A percentile compares a stretch with the other conserved stretches of the same genome.
Evolutionary conservation across 805 yeast species (phyloP).

Genomic region (Cyberlindnera subsufficiens): DNA sequence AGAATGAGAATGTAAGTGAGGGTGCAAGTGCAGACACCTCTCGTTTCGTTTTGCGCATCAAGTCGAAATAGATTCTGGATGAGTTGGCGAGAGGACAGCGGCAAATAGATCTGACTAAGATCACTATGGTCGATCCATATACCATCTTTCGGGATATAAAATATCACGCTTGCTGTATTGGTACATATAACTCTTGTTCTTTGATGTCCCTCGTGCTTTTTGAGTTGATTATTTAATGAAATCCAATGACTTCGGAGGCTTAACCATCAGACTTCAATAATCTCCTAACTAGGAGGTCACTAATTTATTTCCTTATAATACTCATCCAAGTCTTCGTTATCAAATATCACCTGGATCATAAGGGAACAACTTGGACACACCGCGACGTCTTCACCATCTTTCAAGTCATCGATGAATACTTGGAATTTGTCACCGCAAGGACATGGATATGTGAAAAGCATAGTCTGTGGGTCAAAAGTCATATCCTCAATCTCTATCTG

Average conservation of each 20-base stretch:
- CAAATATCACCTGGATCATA: slow-evolving; percentile 89
- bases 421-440: slow-evolving; percentile 97
- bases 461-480: slow-evolving; percentile 79
- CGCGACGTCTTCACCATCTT: slow-evolving; percentile 89
- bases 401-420: slow-evolving; percentile 74
- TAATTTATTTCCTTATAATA: slow-evolving; percentile 31
- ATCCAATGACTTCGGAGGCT: neutral
- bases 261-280: neutral
- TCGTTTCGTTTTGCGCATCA: no score
- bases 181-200: no score
- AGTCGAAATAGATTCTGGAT: no score
- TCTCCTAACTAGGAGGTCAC: slow-evolving; percentile 5
- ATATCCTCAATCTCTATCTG: slow-evolving; percentile 97
- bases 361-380: slow-evolving; percentile 95
- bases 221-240: no score
- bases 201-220: no score
- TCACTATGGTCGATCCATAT: no score
- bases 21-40: no score
- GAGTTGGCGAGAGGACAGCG: no score
- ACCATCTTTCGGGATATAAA: no score
- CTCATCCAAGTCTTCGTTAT: slow-evolving; percentile 43
- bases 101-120: no score
- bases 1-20: no score
- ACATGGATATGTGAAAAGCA: slow-evolving; percentile 88
- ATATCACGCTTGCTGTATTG: no score